Conservation (phyloP, 495 filamentous ascomycete genomes). For the Hypoxylon intermedium region DNA sequence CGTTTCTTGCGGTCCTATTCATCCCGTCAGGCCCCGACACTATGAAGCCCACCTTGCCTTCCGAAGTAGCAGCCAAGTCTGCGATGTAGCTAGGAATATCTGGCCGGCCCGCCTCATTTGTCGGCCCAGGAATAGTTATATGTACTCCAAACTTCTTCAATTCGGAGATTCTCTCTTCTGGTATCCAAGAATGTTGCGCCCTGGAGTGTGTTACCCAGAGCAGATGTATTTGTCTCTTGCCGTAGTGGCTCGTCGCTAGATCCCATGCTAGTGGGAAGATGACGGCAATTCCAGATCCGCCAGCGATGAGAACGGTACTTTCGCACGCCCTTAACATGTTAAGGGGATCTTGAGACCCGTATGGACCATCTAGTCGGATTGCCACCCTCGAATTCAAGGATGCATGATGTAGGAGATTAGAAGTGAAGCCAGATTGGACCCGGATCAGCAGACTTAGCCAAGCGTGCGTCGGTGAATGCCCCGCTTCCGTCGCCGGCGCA, state of each 20-base stretch:
- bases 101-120: slow-evolving; percentile 58
- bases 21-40: slow-evolving; percentile 63
- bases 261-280: slow-evolving; percentile 60
- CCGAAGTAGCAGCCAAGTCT: slow-evolving; percentile 36
- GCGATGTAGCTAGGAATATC: slow-evolving; percentile 52
- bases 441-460: slow-evolving; percentile 62
- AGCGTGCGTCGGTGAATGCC: slow-evolving; percentile 39
- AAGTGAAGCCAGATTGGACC: slow-evolving; percentile 65
- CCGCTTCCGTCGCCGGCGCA: slow-evolving; percentile 36
- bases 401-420: slow-evolving; percentile 59
- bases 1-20: slow-evolving; percentile 60
- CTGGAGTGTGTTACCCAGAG: slow-evolving; percentile 64
- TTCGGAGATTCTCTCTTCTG: slow-evolving; percentile 52
- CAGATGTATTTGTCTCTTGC: slow-evolving; percentile 54
- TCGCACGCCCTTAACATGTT: slow-evolving; percentile 51
- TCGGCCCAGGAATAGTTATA: slow-evolving; percentile 60
- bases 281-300: slow-evolving; percentile 69
- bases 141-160: slow-evolving; percentile 54
- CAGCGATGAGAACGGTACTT: slow-evolving; percentile 61
- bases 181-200: slow-evolving; percentile 60
- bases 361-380: slow-evolving; percentile 63
- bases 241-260: slow-evolving; percentile 31
- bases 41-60: slow-evolving; percentile 52
- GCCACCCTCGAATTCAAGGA: slow-evolving; percentile 43
- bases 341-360: slow-evolving; percentile 53